Evolutionary conservation across 352 stramenopile genomes (phyloP), one percentile per base, ranked within the genome.

Genomic region (Saprolegnia diclina): DNA sequence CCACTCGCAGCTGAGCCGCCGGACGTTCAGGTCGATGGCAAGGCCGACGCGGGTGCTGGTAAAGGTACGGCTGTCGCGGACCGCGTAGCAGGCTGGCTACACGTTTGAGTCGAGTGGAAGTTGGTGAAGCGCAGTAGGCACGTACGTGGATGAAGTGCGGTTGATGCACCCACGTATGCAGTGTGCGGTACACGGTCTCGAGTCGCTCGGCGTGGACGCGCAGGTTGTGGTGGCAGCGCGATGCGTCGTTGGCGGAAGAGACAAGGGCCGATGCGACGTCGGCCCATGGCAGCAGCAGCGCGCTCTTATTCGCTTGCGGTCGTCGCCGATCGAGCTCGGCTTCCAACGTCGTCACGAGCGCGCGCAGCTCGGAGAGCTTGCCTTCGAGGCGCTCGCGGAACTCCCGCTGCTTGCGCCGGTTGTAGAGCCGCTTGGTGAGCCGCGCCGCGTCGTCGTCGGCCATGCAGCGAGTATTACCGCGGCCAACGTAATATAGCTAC

Each of bases 391-490:
- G 32, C 45, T 53, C 40, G 10, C 59, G 59, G 32, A 56, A 66
- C 59, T 66, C 59, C 18, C 59, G 59, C 32, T 66, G 59, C 37
- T 66, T 66, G 21, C 32, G 24, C 4, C 59, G 40, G 26, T 66
- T 66, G 45, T 66, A 66, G 21, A 37, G 45, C 4, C 59, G 32
- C 59, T 66, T 66, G 24, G 22, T 35, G 21, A 24, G 19, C 13
- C 32, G 59, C 18, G 11, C 5, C 9, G 13, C 21, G 10, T 44
- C 59, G 38, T 50, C 42, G 42, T 50, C 42, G 13, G 29, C 29
- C 29, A 35, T 35, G 29, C 29, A 6, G 29, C 29, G 29, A 35
- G 29, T 35, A n/a, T n/a, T n/a, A 54, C n/a, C n/a, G 46, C n/a
- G 46, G n/a, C 2, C n/a, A 5, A 54, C 5, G 46, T 22, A 54